Evolutionary conservation across 1,139 yeast genomes (phyloP).

Genomic region (Blastobotrys capitulatus): DNA sequence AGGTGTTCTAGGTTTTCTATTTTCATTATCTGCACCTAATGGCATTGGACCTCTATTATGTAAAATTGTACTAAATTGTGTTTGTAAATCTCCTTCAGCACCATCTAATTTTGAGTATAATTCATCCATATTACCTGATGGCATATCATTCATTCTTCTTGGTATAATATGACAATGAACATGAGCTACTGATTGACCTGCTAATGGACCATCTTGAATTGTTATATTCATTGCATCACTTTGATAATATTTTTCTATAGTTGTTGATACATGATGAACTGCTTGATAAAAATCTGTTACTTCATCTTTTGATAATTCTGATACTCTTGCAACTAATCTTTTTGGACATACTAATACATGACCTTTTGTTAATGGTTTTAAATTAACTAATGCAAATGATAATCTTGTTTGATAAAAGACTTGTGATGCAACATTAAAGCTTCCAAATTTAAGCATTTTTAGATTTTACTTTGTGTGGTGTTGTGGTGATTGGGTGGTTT

Average conservation of each 20-base stretch:
- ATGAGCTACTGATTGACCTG: slow-evolving; percentile 94
- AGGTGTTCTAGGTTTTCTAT: slow-evolving; percentile 41
- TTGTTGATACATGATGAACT: slow-evolving; percentile 63
- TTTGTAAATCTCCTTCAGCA: slow-evolving; percentile 40
- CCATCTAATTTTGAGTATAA: slow-evolving; percentile 59
- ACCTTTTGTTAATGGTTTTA: slow-evolving; percentile 88
- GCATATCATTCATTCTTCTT: slow-evolving; percentile 53
- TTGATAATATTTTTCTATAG: slow-evolving; percentile 56
- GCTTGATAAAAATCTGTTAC: slow-evolving; percentile 71
- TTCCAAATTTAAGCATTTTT: slow-evolving; percentile 26
- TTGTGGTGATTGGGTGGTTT: background rate
- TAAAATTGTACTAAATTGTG: slow-evolving; percentile 30
- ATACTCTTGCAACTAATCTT: slow-evolving; percentile 56
- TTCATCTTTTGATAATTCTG: slow-evolving; percentile 67
- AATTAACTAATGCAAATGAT: slow-evolving; percentile 78
- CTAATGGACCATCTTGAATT: slow-evolving; percentile 92
- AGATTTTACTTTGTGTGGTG: slow-evolving; percentile 1
- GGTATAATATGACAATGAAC: slow-evolving; percentile 92
- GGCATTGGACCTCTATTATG: slow-evolving; percentile 32
- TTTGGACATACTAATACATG: slow-evolving; percentile 84
- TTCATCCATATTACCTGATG: slow-evolving; percentile 48
- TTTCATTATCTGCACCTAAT: slow-evolving; percentile 33
- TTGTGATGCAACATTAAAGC: slow-evolving; percentile 56
- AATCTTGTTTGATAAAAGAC: slow-evolving; percentile 37
- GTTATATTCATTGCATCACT: slow-evolving; percentile 85